phyloP scores from a whole-genome alignment of 2,329 filamentous ascomycete species.

The Phyllosticta paracitricarpa region DNA sequence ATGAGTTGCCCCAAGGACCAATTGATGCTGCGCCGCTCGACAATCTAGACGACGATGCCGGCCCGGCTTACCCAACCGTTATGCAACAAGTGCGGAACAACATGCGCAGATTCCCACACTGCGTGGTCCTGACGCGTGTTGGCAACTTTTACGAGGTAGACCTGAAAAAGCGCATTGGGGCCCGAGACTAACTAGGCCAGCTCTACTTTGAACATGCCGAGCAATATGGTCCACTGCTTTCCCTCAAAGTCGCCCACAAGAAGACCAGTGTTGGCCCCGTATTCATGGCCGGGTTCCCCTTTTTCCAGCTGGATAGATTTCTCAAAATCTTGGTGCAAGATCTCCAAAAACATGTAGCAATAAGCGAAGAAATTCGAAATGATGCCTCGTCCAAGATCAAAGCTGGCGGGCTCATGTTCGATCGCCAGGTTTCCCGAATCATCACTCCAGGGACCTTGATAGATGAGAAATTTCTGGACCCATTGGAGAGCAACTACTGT shows the following conservation, averaged over 20 bases:
- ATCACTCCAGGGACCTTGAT: conserved; percentile 93
- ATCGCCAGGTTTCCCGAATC: conserved; percentile 74
- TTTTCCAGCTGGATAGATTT: conserved; percentile 84
- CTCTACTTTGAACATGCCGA: conserved; percentile 95
- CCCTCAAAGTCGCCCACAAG: conserved; percentile 74
- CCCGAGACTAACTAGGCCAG: conserved; percentile 18
- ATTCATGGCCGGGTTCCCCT: conserved; percentile 90
- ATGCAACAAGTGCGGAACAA: conserved; percentile 78
- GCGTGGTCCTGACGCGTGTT: conserved; percentile 82
- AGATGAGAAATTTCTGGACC: conserved; percentile 95
- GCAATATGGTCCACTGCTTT: conserved; percentile 74
- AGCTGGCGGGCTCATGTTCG: conserved; percentile 69
- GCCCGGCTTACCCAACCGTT: conserved; percentile 70
- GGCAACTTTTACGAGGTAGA: conserved; percentile 98
- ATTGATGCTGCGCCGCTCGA: conserved; percentile 35
- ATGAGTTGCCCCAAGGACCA: conserved; percentile 47
- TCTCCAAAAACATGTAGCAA: conserved; percentile 78
- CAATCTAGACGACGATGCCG: conserved; percentile 35
- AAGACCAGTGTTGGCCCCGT: conserved; percentile 65
- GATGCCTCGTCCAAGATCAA: conserved; percentile 59
- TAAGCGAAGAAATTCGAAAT: conserved; percentile 86
- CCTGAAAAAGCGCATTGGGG: conserved; percentile 37
- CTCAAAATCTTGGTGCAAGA: conserved; percentile 91
- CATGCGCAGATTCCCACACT: conserved; percentile 84
- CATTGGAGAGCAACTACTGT: conserved; percentile 86